A percentile compares a stretch with the other conserved stretches of the same genome.
Conservation (phyloP, 306 rosid species). For the Prosopis cineraria region DNA sequence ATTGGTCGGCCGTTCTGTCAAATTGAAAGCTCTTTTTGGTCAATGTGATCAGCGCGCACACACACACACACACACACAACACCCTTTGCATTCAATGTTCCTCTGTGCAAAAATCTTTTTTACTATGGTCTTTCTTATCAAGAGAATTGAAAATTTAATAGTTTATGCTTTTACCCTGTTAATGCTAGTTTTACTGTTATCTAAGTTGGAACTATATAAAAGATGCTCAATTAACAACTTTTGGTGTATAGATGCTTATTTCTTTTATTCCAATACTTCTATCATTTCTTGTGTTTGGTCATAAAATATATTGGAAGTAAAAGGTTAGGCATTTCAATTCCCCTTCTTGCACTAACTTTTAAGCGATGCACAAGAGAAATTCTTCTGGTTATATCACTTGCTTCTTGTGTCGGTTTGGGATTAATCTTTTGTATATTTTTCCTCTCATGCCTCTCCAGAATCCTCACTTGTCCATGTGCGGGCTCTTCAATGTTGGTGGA, state of each 20-base stretch:
- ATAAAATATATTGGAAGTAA: not conserved
- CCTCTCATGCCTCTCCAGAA: slow-evolving; percentile 60
- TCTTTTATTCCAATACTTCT: not conserved
- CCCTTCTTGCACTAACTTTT: not conserved
- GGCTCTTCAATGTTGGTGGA: slow-evolving; percentile 81
- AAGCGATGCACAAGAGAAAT: not conserved
- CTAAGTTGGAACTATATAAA: not conserved
- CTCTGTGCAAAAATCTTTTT: not conserved
- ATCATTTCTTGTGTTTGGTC: not conserved
- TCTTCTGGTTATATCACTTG: slow-evolving; percentile 16
- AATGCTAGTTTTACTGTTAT: not conserved
- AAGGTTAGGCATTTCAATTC: not conserved
- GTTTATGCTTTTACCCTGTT: not conserved
- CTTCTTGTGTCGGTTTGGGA: slow-evolving; percentile 29
- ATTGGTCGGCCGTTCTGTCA: not conserved
- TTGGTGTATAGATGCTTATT: not conserved
- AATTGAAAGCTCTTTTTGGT: not conserved
- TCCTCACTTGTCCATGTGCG: slow-evolving; percentile 62
- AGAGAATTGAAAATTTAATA: not conserved
- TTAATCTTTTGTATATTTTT: slow-evolving; percentile 34
- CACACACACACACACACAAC: not conserved
- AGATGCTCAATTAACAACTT: not conserved
- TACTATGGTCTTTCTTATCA: not conserved
- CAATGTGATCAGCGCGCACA: not conserved
- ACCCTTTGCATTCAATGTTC: not conserved